Conservation (phyloP, 352 stramenopile species). For the Phytophthora pisi region DNA sequence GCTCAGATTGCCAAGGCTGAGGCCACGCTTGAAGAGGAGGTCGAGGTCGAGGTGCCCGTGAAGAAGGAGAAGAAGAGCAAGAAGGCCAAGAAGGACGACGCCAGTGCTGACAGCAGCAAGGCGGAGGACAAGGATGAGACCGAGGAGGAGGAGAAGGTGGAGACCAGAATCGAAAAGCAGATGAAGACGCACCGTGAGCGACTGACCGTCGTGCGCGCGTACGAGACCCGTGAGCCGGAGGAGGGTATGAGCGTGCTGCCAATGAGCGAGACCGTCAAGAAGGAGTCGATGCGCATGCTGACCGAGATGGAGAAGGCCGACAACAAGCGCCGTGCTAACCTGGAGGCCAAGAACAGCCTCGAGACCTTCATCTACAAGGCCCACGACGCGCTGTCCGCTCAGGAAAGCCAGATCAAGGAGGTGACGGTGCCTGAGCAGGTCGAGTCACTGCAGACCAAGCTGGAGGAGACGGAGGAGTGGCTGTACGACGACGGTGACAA, state of each 20-base stretch:
- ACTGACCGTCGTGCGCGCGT: conserved; percentile 62
- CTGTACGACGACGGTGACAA: conserved; percentile 93
- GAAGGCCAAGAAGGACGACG: conserved; percentile 51
- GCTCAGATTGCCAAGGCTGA: conserved; percentile 93
- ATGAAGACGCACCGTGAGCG: conserved; percentile 87
- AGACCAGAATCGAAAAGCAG: conserved; percentile 84
- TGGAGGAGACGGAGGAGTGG: conserved; percentile 92
- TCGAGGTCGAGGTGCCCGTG: conserved; percentile 72
- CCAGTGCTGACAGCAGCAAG: conserved; percentile 31
- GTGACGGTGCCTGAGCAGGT: conserved; percentile 89
- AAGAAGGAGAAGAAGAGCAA: conserved; percentile 68
- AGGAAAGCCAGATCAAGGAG: conserved; percentile 80
- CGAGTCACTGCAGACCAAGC: conserved; percentile 70
- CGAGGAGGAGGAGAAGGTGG: conserved; percentile 39
- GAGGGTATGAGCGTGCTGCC: conserved; percentile 59
- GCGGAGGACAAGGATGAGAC: conserved; percentile 52
- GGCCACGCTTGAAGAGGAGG: conserved; percentile 88
- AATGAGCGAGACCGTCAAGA: conserved; percentile 69
- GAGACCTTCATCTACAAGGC: conserved; percentile 95
- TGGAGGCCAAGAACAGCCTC: conserved; percentile 91
- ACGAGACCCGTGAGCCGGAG: conserved; percentile 40
- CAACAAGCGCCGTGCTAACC: conserved; percentile 64
- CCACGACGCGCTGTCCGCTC: conserved; percentile 81
- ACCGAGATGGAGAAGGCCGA: conserved; percentile 76
- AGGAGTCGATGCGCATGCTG: conserved; percentile 69